These are phyloP conservation scores for Lizonia empirigonia DNA, from an alignment of 2,329 filamentous ascomycete genomes.

Conservation along the genomic window DNA sequence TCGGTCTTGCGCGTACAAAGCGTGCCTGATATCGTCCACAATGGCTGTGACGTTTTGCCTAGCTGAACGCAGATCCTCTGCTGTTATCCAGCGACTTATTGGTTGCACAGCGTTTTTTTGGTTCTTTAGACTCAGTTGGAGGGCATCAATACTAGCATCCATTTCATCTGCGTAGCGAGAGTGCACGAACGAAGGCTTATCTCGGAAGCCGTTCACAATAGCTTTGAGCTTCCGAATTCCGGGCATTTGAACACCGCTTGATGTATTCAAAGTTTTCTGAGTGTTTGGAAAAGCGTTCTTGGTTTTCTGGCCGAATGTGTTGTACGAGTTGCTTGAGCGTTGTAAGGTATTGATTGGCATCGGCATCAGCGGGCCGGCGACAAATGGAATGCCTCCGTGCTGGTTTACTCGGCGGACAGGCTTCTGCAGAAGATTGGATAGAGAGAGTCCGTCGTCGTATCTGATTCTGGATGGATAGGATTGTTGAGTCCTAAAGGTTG, in stretches of 20 bases:
- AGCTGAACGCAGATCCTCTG: constrained; percentile 20
- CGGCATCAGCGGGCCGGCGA: neutral
- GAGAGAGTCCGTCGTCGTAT: neutral
- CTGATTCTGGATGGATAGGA: neutral
- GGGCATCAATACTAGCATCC: constrained; percentile 41
- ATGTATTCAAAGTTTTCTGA: neutral
- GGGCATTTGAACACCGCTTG: neutral
- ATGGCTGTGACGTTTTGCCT: constrained; percentile 18
- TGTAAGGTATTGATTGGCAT: neutral
- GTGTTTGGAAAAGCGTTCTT: neutral
- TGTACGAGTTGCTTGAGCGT: neutral
- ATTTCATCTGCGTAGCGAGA: constrained; percentile 50
- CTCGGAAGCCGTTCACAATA: constrained; percentile 20
- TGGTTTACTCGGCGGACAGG: neutral
- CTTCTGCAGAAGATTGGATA: neutral
- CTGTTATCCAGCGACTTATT: neutral
- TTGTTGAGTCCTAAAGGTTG: neutral
- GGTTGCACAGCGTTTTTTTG: neutral
- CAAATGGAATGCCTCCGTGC: neutral
- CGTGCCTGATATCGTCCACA: constrained; percentile 14
- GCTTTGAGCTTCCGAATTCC: constrained; percentile 14
- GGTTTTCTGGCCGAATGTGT: neutral
- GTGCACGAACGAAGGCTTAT: constrained; percentile 42
- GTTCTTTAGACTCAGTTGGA: constrained; percentile 20
- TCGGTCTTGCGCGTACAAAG: constrained; percentile 26